Base-by-base conservation (phyloP, 2,329 filamentous ascomycete genomes). In the Scedosporium boydii region DNA sequence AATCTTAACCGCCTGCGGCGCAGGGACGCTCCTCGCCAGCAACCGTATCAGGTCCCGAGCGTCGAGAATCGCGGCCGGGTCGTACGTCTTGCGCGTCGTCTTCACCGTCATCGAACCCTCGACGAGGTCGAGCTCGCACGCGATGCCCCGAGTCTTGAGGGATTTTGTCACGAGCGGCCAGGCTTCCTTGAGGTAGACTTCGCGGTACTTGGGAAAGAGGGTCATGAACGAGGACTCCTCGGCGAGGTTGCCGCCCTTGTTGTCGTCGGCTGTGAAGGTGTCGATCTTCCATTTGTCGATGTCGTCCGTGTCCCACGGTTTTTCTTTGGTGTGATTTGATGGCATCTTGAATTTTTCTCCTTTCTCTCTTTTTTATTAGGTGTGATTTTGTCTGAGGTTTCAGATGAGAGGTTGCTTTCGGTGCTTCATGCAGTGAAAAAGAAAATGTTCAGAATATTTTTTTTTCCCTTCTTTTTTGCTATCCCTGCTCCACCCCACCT, bases 231-330 rank as follows among this genome's bases (percentile, higher is more conserved):
- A 92, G 1, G 91, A 96, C 78, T 98, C 95, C 75, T 99, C 93
- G 61, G 87, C 83, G 73, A 99, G 96, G 21, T 89, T 88, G 67
- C 95, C 95, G 62, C 85, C 91, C 38, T 79, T 77, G 76, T 98
- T 98, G 77, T 98, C 89, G 67, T 90, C 86, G 58, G 90, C 84
- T 51, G 86, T 93, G 77, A 98, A 98, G 29, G 86, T 77, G 46
- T 96, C 92, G 69, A 93, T 79, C 86, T 92, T 93, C 92, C 92
- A 98, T 75, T 97, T 96, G 78, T 98, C 93, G 67, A 98, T 91
- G 71, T 97, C 95, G 66, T 96, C 93, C 63, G 93, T 96, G 71
- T 97, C 93, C 93, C 93, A 96, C 62, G 91, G 90, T 75, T 96
- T 96, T 3, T 96, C 91, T 68, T 85, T 88, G 65, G 96, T 89